These are phyloP conservation scores for Populus trichocarpa DNA, from an alignment of 441 rosid genomes.

Conservation along the genomic window DNA sequence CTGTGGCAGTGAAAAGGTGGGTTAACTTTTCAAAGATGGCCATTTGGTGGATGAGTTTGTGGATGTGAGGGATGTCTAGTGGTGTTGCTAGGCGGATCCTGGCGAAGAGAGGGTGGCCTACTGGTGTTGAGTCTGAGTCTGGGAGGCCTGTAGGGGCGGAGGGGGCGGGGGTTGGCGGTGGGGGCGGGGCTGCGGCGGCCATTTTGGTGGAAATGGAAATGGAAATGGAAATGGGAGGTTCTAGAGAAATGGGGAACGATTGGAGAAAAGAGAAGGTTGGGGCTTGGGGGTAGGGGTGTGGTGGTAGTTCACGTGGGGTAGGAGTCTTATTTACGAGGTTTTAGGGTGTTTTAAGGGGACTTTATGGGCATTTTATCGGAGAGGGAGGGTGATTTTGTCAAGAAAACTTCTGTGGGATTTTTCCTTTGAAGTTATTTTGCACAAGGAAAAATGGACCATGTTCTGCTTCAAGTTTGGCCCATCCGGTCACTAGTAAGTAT, in stretches of 20 bases:
- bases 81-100: no score
- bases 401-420: neutral
- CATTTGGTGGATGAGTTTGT: no score
- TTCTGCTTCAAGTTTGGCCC: neutral
- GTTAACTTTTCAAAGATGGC: no score
- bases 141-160: slow-evolving; percentile 47
- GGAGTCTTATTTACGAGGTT: neutral
- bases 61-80: no score
- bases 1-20: no score
- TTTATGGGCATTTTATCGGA: neutral
- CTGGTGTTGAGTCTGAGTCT: no score
- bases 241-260: neutral
- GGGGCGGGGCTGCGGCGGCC: slow-evolving; percentile 96
- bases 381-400: neutral
- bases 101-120: no score
- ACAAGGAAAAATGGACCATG: neutral
- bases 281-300: neutral
- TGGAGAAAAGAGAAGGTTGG: neutral
- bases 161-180: slow-evolving; percentile 66
- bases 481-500: neutral
- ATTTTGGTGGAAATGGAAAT: no score
- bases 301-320: neutral
- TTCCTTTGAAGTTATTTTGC: neutral
- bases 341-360: neutral
- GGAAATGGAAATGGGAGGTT: neutral